phyloP scores from a whole-genome alignment of 2,329 filamentous ascomycete species.

The Botrytis deweyae region DNA sequence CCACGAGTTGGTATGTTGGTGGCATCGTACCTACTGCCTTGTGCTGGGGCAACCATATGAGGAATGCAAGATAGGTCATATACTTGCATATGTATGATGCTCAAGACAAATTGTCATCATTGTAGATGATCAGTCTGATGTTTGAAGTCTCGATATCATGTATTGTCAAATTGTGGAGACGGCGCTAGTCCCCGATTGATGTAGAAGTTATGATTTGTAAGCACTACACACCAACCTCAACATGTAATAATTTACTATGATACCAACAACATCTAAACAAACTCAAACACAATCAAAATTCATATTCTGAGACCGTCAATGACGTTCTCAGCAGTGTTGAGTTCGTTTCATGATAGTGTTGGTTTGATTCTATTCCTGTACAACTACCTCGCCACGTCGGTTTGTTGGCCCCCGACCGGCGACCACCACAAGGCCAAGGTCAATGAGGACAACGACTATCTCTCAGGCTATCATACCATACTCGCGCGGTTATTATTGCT shows the following conservation, averaged over 20 bases:
- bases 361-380: constrained; percentile 11
- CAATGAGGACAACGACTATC: constrained; percentile 9
- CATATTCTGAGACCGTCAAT: background rate
- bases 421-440: constrained; percentile 1
- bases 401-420: background rate
- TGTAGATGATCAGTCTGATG: background rate
- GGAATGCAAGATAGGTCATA: background rate
- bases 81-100: background rate
- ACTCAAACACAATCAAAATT: background rate
- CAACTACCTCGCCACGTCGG: constrained; percentile 5
- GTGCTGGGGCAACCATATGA: background rate
- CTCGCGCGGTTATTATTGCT: constrained; percentile 1
- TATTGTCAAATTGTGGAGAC: background rate
- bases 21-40: background rate
- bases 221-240: background rate
- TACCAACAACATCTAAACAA: background rate
- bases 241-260: background rate
- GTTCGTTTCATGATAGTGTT: constrained; percentile 3
- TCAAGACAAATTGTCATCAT: background rate
- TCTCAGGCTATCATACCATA: constrained; percentile 5
- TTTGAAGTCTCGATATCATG: background rate
- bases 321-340: background rate
- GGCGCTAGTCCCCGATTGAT: background rate
- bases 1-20: background rate
- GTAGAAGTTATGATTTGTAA: background rate